Conservation (phyloP, 345 rosid genomes). For the Citropsis articulata region DNA sequence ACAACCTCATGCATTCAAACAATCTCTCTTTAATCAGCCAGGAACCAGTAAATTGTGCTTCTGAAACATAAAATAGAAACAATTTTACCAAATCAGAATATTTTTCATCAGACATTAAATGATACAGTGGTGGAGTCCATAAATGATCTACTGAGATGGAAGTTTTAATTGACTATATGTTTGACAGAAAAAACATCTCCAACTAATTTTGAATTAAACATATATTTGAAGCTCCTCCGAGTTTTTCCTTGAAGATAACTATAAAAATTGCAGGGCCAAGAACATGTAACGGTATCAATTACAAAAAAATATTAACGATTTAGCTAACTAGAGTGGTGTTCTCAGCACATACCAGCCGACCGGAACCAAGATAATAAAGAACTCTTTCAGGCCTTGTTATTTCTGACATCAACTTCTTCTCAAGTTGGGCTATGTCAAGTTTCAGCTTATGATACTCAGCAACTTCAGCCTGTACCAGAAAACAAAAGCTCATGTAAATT, state of each 20-base stretch:
- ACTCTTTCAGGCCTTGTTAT: slow-evolving; percentile 95
- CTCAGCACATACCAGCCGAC: slow-evolving; percentile 69
- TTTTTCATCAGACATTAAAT: not conserved
- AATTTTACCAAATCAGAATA: not conserved
- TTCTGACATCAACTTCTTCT: slow-evolving; percentile 91
- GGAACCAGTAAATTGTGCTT: not conserved
- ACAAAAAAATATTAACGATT: not conserved
- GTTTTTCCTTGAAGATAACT: not conserved
- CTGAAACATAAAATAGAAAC: not conserved
- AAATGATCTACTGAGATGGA: not conserved
- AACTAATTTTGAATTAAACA: not conserved
- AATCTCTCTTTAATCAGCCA: not conserved
- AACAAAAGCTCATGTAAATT: slow-evolving; percentile 13
- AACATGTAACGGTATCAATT: not conserved
- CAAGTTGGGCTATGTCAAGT: slow-evolving; percentile 75
- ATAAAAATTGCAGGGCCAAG: not conserved
- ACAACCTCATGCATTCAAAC: not conserved
- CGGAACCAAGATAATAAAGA: slow-evolving; percentile 84
- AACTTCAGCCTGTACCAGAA: slow-evolving; percentile 61
- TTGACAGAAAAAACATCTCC: not conserved
- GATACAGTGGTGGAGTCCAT: not conserved
- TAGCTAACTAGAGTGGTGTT: slow-evolving; percentile 4
- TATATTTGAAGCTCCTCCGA: not conserved
- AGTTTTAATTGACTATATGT: not conserved
- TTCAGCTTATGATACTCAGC: slow-evolving; percentile 88